Percentiles rank a stretch among this genome's conserved stretches.
Evolutionary conservation across 495 filamentous ascomycete genomes (phyloP).

Genomic region (Penicillium herquei): DNA sequence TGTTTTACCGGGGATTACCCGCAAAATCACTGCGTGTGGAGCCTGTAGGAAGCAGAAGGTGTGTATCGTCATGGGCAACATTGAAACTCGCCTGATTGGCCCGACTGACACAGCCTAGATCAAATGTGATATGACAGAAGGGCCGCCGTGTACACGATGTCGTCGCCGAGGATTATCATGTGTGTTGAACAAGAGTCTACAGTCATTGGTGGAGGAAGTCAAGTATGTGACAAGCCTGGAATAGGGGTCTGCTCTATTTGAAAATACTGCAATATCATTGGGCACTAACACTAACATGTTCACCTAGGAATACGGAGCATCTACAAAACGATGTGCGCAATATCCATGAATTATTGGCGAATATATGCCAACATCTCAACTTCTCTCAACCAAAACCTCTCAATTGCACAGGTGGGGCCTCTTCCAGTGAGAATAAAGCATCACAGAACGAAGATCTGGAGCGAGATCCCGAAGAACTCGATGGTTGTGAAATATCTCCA

Average conservation of each 20-base stretch:
- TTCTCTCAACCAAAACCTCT: slow-evolving; percentile 16
- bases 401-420: slow-evolving; percentile 10
- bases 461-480: slow-evolving; percentile 20
- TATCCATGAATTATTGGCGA: slow-evolving; percentile 11
- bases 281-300: neutral
- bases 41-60: slow-evolving; percentile 46
- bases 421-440: slow-evolving; percentile 2
- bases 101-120: slow-evolving; percentile 26
- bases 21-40: slow-evolving; percentile 46
- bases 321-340: slow-evolving; percentile 16
- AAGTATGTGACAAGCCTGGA: slow-evolving; percentile 13
- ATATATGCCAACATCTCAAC: slow-evolving; percentile 16
- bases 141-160: slow-evolving; percentile 41
- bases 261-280: too few species aligned
- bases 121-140: slow-evolving; percentile 43
- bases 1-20: slow-evolving; percentile 37
- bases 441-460: slow-evolving; percentile 15
- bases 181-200: slow-evolving; percentile 44
- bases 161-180: slow-evolving; percentile 38
- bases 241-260: too few species aligned
- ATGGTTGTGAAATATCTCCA: slow-evolving; percentile 30
- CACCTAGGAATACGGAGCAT: slow-evolving; percentile 19
- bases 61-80: neutral
- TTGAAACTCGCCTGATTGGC: slow-evolving; percentile 7
- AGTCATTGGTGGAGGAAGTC: slow-evolving; percentile 40